Evolutionary conservation across 192 early-diverging fungal species (phyloP), one percentile per base, ranked within the genome.

Genomic region (Anaeromyces robustus): DNA sequence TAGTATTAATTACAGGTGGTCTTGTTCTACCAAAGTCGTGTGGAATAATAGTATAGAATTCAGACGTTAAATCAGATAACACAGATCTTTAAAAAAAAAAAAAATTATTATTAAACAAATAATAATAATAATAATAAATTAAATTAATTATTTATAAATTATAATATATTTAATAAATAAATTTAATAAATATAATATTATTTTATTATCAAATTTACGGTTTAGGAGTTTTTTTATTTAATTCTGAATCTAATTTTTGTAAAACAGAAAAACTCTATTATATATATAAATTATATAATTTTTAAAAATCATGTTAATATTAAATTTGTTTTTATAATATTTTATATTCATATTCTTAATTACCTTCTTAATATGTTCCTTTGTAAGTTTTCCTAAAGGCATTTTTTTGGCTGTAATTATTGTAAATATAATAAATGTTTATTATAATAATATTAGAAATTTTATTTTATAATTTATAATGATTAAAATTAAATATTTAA

Each of bases 11-110:
- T 26, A 94, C 43, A 2, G 89, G 87, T 2, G 89, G 90, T 16
- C 81, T 81, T 18, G 29, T 31, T 30, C 77, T 81, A 1, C 87
- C 83, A 84, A 93, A 91, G 5, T 83, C 87, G 68, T 93, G 92
- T 4, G 94, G 94, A 41, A 95, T 92, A 29, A 92, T 86, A 22
- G 92, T 89, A 82, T 94, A 94, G 78, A 92, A 94, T 11, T 89
- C 81, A 11, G 52, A 68, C n/a, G 52, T 68, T n/a, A 68, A 68
- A n/a, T 68, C 52, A 22, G 52, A 68, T 68, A 68, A 68, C 1
- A 68, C 22, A 22, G 52, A 26, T 68, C 52, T 68, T n/a, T n/a
- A 9, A n/a, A n/a, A 22, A 22, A 81, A 85, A 86, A 2, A 86
- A 83, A 29, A 90, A 84, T 13, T 86, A 34, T 29, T 29, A 32